phyloP scores from a whole-genome alignment of 2,329 filamentous ascomycete genomes.

The Penicillium sp. region DNA sequence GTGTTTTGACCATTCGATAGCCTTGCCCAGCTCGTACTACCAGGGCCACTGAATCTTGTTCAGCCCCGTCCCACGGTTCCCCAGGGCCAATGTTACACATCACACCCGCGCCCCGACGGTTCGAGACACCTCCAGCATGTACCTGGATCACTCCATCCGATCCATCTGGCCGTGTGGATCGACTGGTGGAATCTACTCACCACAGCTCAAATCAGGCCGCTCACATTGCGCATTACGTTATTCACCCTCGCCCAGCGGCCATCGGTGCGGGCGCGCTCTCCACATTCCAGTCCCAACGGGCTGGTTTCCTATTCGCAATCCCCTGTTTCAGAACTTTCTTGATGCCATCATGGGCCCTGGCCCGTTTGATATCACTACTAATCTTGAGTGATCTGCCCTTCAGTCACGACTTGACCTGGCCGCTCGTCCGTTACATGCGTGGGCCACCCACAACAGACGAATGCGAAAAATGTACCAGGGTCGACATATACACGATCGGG shows the following conservation, averaged over 20 bases:
- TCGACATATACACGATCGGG: background rate
- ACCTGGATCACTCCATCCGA: conserved; percentile 25
- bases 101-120: conserved; percentile 19
- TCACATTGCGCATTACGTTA: background rate
- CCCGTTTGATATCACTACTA: conserved; percentile 10
- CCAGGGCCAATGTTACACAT: conserved; percentile 28
- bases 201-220: background rate
- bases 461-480: conserved; percentile 3
- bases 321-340: conserved; percentile 8
- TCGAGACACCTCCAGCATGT: conserved; percentile 9
- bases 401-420: background rate
- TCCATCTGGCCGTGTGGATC: conserved; percentile 24
- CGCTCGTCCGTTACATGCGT: conserved; percentile 3
- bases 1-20: background rate
- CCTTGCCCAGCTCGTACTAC: background rate
- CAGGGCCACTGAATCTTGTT: conserved; percentile 2
- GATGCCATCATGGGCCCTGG: conserved; percentile 9
- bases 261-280: background rate
- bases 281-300: conserved; percentile 20
- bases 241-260: background rate
- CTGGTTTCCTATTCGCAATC: conserved; percentile 11
- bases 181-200: background rate
- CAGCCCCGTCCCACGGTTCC: conserved; percentile 15
- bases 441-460: background rate
- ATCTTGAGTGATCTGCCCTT: background rate